phyloP scores from a whole-genome alignment of 345 rosid genomes.

The Citrus trifoliata region DNA sequence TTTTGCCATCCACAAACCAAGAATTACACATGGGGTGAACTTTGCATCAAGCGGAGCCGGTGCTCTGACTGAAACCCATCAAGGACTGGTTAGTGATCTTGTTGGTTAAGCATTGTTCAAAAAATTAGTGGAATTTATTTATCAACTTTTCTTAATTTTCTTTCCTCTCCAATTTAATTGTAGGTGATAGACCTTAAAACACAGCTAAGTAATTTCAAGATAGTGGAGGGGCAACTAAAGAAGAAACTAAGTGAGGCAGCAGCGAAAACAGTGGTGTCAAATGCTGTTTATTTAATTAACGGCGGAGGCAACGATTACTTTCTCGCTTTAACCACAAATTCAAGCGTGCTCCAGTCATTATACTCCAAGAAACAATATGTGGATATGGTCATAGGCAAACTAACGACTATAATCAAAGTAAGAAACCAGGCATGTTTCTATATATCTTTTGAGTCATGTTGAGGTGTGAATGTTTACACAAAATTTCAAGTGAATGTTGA shows the following conservation, averaged over 20 bases:
- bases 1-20: neutral
- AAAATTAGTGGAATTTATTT: neutral
- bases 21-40: slow-evolving; percentile 18
- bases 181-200: slow-evolving; percentile 35
- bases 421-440: neutral
- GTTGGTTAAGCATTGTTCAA: neutral
- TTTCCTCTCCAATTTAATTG: neutral
- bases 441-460: neutral
- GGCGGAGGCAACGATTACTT: slow-evolving; percentile 27
- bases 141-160: neutral
- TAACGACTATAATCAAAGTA: slow-evolving; percentile 20
- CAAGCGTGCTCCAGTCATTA: neutral
- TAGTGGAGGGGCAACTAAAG: slow-evolving; percentile 25
- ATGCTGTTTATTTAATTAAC: slow-evolving; percentile 37
- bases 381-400: slow-evolving; percentile 16
- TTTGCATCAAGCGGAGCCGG: slow-evolving; percentile 25
- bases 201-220: slow-evolving; percentile 35
- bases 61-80: slow-evolving; percentile 13
- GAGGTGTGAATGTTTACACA: neutral
- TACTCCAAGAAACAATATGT: neutral
- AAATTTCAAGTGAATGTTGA: neutral
- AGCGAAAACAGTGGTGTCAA: slow-evolving; percentile 24
- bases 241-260: slow-evolving; percentile 28
- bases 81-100: neutral
- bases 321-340: neutral